Percentiles rank a stretch among this genome's conserved stretches.
Conservation (phyloP, 208 protist species). For the Crithidia thermophila region DNA sequence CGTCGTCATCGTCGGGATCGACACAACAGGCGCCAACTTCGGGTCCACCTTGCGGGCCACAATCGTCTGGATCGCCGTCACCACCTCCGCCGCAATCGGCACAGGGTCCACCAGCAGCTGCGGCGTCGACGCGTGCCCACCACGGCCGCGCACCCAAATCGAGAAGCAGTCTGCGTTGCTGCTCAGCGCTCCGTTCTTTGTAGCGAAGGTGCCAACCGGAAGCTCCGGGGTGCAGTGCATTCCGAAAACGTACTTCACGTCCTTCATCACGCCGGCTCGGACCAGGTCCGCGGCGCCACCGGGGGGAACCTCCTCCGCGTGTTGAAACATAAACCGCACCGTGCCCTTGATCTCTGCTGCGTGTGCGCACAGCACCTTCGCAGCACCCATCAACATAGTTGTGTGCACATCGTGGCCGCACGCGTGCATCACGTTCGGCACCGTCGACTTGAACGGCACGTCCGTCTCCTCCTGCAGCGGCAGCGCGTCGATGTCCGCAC, state of each 20-base stretch:
- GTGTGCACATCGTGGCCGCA: conserved; percentile 64
- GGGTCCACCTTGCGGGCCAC: conserved; percentile 56
- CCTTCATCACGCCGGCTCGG: conserved; percentile 39
- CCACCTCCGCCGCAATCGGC: conserved; percentile 58
- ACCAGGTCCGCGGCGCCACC: conserved; percentile 52
- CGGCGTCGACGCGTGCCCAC: conserved; percentile 63
- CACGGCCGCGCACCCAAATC: conserved; percentile 49
- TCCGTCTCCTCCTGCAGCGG: conserved; percentile 55
- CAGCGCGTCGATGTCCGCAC: conserved; percentile 66
- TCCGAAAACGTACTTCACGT: conserved; percentile 48
- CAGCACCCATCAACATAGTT: too few species aligned
- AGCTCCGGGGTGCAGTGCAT: conserved; percentile 29
- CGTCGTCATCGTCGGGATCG: conserved; percentile 48
- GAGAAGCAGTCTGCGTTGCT: conserved; percentile 33
- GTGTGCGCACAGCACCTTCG: conserved; percentile 42
- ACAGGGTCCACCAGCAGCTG: conserved; percentile 65
- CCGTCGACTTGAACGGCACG: conserved; percentile 49
- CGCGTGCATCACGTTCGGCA: conserved; percentile 53
- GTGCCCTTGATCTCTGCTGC: conserved; percentile 42
- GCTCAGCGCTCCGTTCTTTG: conserved; percentile 24
- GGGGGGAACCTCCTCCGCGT: conserved; percentile 52
- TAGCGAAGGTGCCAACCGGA: conserved; percentile 16
- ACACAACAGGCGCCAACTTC: conserved; percentile 47
- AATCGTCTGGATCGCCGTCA: conserved; percentile 58
- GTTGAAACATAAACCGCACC: conserved; percentile 65